phyloP scores from a whole-genome alignment of 208 protist species.

The Trypanosoma conorhini region DNA sequence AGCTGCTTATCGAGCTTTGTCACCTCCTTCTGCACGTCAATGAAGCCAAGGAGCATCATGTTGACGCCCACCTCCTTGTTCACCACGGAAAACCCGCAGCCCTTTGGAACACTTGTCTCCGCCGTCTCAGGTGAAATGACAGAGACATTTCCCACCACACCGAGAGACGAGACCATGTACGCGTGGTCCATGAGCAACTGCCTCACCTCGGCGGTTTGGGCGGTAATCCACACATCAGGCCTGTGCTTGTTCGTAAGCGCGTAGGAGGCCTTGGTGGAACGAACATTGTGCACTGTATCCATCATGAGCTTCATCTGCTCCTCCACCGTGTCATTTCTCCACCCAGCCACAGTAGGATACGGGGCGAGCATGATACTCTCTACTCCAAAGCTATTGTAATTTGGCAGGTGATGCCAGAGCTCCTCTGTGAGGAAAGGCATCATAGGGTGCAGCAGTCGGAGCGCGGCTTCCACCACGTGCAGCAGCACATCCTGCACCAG shows the following conservation, averaged over 20 bases:
- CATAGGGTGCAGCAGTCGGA: conserved; percentile 98
- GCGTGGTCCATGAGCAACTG: conserved; percentile 44
- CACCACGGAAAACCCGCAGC: conserved; percentile 87
- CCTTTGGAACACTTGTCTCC: conserved; percentile 55
- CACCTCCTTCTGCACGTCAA: conserved; percentile 91
- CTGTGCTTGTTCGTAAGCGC: conserved; percentile 88
- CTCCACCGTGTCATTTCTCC: conserved; percentile 65
- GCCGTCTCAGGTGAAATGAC: conserved; percentile 57
- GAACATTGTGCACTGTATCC: conserved; percentile 83
- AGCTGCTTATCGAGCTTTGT: conserved; percentile 87
- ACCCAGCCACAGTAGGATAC: conserved; percentile 78
- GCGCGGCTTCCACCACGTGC: conserved; percentile 88
- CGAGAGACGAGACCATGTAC: conserved; percentile 79
- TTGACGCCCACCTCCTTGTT: conserved; percentile 82
- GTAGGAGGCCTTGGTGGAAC: conserved; percentile 90
- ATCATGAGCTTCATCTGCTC: conserved; percentile 83
- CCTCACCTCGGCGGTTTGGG: conserved; percentile 45
- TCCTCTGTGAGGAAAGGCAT: conserved; percentile 99
- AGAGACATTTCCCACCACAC: conserved; percentile 72
- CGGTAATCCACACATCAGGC: conserved; percentile 79
- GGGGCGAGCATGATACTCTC: conserved; percentile 90
- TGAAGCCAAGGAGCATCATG: conserved; percentile 91
- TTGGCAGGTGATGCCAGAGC: conserved; percentile 97
- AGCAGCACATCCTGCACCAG: conserved; percentile 92
- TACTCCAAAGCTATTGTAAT: conserved; percentile 71